Evolutionary conservation across 768 basidiomycete genomes (phyloP).

Genomic region (Suillus ampliporus): DNA sequence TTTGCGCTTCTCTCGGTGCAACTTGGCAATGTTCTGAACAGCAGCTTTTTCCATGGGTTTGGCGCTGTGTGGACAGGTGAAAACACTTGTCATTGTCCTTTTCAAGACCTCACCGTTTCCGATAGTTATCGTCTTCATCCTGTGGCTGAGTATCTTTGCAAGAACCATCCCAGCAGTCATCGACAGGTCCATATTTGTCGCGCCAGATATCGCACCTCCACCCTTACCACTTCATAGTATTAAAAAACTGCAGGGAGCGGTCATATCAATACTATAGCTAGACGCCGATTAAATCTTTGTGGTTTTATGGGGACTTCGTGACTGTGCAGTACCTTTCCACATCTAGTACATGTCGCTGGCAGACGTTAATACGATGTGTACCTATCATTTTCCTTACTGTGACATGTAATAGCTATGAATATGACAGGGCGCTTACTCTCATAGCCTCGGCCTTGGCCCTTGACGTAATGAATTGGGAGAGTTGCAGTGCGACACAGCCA

Average conservation of each 20-base stretch:
- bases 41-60: conserved; percentile 54
- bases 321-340: not conserved
- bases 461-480: not conserved
- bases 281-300: not conserved
- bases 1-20: conserved; percentile 56
- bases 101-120: conserved; percentile 1
- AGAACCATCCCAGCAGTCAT: conserved; percentile 51
- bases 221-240: conserved; percentile 6
- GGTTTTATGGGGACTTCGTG: no score
- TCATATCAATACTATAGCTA: not conserved
- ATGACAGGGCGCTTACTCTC: no score
- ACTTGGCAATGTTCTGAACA: conserved; percentile 53
- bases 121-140: conserved; percentile 45
- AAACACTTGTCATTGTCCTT: not conserved
- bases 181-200: conserved; percentile 53
- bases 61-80: conserved; percentile 59
- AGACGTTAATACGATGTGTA: no score
- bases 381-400: no score
- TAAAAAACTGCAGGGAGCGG: not conserved
- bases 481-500: conserved; percentile 4
- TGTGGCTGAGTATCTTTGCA: conserved; percentile 49
- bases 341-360: no score
- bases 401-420: no score
- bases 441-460: no score
- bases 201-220: conserved; percentile 45